Percentiles rank a stretch among this genome's conserved stretches.
Conservation (phyloP, 805 yeast genomes). For the Monosporozyma solicola region DNA sequence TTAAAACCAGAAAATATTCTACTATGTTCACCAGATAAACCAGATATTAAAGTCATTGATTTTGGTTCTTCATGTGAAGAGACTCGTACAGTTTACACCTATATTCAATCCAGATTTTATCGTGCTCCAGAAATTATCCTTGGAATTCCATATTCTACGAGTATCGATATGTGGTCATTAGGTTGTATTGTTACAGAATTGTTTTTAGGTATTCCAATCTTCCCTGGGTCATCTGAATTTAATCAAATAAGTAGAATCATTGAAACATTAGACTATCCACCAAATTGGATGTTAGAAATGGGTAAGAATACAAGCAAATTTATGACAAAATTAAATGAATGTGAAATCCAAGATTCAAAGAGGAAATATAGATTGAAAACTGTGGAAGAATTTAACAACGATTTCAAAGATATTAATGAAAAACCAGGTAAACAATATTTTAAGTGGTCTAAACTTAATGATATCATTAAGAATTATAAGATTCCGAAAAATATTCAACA, state of each 20-base stretch:
- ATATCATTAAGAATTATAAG: slow-evolving; percentile 70
- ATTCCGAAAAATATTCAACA: slow-evolving; percentile 45
- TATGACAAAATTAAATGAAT: slow-evolving; percentile 20
- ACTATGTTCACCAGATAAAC: slow-evolving; percentile 58
- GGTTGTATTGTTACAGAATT: slow-evolving; percentile 91
- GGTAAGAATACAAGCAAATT: slow-evolving; percentile 76
- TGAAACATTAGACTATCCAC: slow-evolving; percentile 78
- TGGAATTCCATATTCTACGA: slow-evolving; percentile 84
- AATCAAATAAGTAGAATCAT: slow-evolving; percentile 80
- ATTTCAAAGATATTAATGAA: slow-evolving; percentile 36
- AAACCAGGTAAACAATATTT: slow-evolving; percentile 82
- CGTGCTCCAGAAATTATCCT: slow-evolving; percentile 90
- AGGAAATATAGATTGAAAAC: slow-evolving; percentile 35
- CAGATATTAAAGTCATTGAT: slow-evolving; percentile 86
- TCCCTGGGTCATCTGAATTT: slow-evolving; percentile 92
- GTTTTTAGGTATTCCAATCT: slow-evolving; percentile 82
- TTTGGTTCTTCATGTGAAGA: slow-evolving; percentile 95
- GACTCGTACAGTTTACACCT: slow-evolving; percentile 78
- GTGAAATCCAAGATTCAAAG: slow-evolving; percentile 1
- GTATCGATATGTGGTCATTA: slow-evolving; percentile 96
- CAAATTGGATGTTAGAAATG: slow-evolving; percentile 93
- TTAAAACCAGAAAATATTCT: slow-evolving; percentile 92
- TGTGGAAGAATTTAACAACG: slow-evolving; percentile 38
- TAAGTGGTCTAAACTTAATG: slow-evolving; percentile 52
- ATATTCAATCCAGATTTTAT: slow-evolving; percentile 87